A percentile compares a stretch with the other conserved stretches of the same genome.
Evolutionary conservation across 2,329 filamentous ascomycete species (phyloP).

Genomic region (Epichloe brachyelytri): DNA sequence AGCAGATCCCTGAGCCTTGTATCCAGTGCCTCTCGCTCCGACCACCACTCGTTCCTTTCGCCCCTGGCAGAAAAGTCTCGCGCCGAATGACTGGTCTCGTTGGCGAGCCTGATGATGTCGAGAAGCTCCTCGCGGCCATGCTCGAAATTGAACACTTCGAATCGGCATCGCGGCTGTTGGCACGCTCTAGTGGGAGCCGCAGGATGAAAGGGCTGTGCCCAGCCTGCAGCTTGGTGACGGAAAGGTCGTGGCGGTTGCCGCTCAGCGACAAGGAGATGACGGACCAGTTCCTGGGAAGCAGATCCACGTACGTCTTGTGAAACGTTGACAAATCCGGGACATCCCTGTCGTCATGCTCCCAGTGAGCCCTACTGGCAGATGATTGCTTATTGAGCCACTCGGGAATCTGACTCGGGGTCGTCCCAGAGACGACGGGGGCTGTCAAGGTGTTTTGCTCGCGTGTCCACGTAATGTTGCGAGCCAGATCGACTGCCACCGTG

Average conservation of each 20-base stretch:
- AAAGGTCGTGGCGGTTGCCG: slow-evolving; percentile 71
- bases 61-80: slow-evolving; percentile 61
- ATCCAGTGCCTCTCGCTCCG: slow-evolving; percentile 69
- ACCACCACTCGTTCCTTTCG: slow-evolving; percentile 80
- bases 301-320: slow-evolving; percentile 70
- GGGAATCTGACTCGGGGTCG: slow-evolving; percentile 22
- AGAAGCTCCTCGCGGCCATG: slow-evolving; percentile 67
- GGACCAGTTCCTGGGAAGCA: slow-evolving; percentile 72
- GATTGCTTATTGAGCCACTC: not conserved
- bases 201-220: slow-evolving; percentile 72
- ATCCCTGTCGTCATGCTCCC: slow-evolving; percentile 25
- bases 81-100: slow-evolving; percentile 64
- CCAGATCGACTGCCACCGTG: slow-evolving; percentile 53
- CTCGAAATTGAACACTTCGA: slow-evolving; percentile 70
- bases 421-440: not conserved
- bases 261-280: slow-evolving; percentile 77
- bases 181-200: slow-evolving; percentile 70
- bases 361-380: not conserved
- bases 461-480: slow-evolving; percentile 54
- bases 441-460: slow-evolving; percentile 45
- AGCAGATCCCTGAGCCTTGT: slow-evolving; percentile 63
- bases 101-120: slow-evolving; percentile 71
- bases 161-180: slow-evolving; percentile 68
- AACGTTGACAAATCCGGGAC: slow-evolving; percentile 48
- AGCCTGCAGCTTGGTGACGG: slow-evolving; percentile 72